These are phyloP conservation scores for Saccharum officinarum DNA, from an alignment of 176 grass and related monocot species.

Conservation along the genomic window DNA sequence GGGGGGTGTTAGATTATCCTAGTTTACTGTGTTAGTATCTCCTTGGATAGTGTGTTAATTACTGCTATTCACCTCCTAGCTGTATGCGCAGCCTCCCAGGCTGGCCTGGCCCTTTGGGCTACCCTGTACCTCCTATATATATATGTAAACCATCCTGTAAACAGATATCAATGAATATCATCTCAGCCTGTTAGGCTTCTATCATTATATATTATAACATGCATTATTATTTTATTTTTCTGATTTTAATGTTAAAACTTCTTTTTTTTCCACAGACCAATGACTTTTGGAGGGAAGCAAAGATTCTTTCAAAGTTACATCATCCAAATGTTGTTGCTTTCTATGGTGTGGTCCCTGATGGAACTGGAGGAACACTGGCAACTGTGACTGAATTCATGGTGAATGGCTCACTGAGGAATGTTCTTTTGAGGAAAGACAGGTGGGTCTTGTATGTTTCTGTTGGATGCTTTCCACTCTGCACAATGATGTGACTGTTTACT, in stretches of 20 bases:
- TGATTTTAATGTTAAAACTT: not conserved
- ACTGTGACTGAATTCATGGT: constrained; percentile 96
- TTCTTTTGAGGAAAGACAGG: constrained; percentile 87
- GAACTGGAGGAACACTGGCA: constrained; percentile 87
- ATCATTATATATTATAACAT: not conserved
- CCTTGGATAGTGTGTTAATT: too few relatives aligned
- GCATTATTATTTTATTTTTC: not conserved
- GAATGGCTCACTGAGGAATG: constrained; percentile 96
- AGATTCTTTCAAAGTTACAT: constrained; percentile 93
- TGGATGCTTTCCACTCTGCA: constrained; percentile 11
- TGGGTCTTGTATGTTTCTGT: constrained; percentile 35
- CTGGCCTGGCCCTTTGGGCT: too few relatives aligned
- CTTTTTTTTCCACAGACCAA: constrained; percentile 53
- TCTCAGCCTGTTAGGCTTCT: too few relatives aligned
- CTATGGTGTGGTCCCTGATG: constrained; percentile 97
- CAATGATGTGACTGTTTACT: constrained; percentile 41
- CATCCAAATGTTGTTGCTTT: constrained; percentile 98
- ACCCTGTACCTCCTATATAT: too few relatives aligned
- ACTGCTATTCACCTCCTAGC: too few relatives aligned
- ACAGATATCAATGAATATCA: too few relatives aligned
- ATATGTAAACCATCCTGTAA: too few relatives aligned
- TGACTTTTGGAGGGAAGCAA: constrained; percentile 98
- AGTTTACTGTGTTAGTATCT: too few relatives aligned
- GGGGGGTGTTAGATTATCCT: too few relatives aligned
- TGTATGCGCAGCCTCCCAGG: too few relatives aligned